Base-by-base conservation (phyloP, 768 basidiomycete genomes). In the Lactifluus rugatus region DNA sequence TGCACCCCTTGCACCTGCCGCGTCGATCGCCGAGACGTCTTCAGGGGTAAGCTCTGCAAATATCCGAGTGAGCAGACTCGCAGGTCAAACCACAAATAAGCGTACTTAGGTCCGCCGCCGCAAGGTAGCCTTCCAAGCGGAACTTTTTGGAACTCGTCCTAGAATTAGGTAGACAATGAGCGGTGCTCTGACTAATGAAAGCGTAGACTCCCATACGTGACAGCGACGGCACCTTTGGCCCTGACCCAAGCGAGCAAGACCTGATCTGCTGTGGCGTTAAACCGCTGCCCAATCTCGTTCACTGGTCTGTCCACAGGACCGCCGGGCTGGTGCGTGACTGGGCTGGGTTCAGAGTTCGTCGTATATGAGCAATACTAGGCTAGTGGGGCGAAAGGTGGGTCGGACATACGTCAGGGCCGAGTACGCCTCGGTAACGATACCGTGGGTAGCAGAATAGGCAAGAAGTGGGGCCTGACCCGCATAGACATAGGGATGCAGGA, bases 391-490 rank as follows among this genome's bases (percentile, higher is more conserved):
- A 34, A 25, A 10, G 48, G 23, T 2, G 44, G 36, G 5, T 31
- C 26, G 42, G 7, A 42, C 80, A 25, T 56, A 85, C 84, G 74
- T 78, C 44, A 92, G 74, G 19, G 79, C 70, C 54, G 84, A 82
- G 71, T 90, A 90, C 0, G 82, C 87, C 68, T 89, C 88, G 44
- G 81, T 80, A 23, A 81, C 75, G 50, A 91, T 86, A 16, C 75
- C 76, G 55, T 89, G 72, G 62, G 74, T 68, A 16, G 75, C 72
- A 45, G 79, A 78, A 64, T 74, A 88, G 36, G 80, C 80, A 26
- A 90, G 70, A 31, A 84, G 72, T 0, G 80, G 75, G 2, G 72
- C 75, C 62, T 83, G 81, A 26, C 72, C 63, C 3, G 71, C 69
- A 64, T 79, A 79, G 41, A 86, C 81, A 69, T 90, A 90, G 2